Evolutionary conservation across 495 filamentous ascomycete species (phyloP), one percentile per base, ranked within the genome.

Genomic region (Parachaetomium inaequale): DNA sequence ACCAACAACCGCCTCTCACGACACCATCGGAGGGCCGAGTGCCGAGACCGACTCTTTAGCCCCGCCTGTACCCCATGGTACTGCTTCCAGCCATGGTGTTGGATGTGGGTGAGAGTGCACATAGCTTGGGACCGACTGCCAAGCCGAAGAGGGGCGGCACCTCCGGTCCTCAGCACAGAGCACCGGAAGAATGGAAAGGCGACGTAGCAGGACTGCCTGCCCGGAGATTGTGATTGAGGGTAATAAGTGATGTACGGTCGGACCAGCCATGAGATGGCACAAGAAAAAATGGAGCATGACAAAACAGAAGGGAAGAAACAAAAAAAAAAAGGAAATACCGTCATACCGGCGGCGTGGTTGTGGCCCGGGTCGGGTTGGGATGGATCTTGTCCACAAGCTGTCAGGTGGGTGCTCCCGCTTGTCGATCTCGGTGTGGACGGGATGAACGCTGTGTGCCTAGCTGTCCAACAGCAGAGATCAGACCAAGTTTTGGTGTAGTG

Each of bases 401-500:
- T 23, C 54, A 55, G 53, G 53, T 55, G 53, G 53, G 23, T 42
- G 53, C 28, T 55, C 36, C 32, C 34, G 53, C 34, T 42, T 28
- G 26, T 32, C 28, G 34, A 55, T 40, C 23, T 50, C 56, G 43
- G 31, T 38, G 42, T 28, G 31, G 46, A 52, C 25, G 46, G 46
- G 34, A 52, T 42, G 56, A 40, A 25, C 45, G 31, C 14, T 28
- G 29, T 38, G 31, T 26, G 31, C 19, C 42, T n/a, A n/a, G n/a
- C n/a, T n/a, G 17, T 31, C 26, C 17, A 32, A 52, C 26, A 52
- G n/a, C n/a, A n/a, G n/a, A n/a, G 49, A 52, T 45, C 53, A n/a
- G 53, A 55, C 31, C 34, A n/a, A 55, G 34, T 26, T 19, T 53
- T 21, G 55, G 55, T 58, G 42, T 32, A 43, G 55, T 58, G 56